Evolutionary conservation across 257 asterid species (phyloP).

Genomic region (Petrea volubilis): DNA sequence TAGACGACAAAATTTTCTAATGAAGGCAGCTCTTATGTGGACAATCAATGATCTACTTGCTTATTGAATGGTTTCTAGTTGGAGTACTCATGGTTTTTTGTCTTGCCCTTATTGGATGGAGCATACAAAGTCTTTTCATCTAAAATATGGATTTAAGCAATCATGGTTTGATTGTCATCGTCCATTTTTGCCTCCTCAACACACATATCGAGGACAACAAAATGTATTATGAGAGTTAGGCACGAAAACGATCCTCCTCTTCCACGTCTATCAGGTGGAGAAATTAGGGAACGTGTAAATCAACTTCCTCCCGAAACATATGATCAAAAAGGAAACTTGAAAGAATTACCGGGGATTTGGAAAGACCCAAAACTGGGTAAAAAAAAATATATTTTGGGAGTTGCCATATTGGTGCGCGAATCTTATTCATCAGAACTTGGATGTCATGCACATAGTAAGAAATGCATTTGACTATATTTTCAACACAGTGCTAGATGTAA

Average conservation of each 20-base stretch:
- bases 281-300: background rate
- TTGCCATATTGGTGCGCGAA: background rate
- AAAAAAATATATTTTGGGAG: background rate
- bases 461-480: background rate
- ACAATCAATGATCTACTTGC: no score
- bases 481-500: background rate
- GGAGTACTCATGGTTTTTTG: background rate
- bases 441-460: background rate
- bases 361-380: background rate
- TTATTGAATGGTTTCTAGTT: no score
- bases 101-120: background rate
- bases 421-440: background rate
- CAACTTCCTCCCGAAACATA: background rate
- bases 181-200: background rate
- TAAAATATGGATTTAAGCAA: background rate
- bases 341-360: background rate
- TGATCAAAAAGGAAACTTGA: background rate
- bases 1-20: no score
- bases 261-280: background rate
- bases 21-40: no score
- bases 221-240: background rate
- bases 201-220: background rate
- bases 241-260: background rate
- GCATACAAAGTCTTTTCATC: background rate
- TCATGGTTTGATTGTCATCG: background rate